Base-by-base conservation (phyloP, 306 rosid species). In the Datisca glomerata region DNA sequence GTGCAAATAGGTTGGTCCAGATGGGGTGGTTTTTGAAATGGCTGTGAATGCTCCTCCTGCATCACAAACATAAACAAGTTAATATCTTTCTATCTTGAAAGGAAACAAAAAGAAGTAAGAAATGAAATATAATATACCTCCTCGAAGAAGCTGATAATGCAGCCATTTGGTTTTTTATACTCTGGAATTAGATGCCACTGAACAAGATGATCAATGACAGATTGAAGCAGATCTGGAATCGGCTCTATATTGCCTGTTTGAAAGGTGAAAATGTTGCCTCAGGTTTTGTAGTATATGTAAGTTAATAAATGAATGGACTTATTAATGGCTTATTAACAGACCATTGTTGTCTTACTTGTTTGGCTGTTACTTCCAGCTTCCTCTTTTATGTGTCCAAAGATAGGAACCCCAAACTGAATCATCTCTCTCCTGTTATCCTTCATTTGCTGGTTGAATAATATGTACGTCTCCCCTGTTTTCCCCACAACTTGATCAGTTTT, bases 1-100 rank as follows among this genome's bases (percentile, higher is more conserved):
- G 86, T 75, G 42, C 86, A 66, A 50, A 86, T 61, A 15, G 96
- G 96, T 53, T 81, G 96, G 34, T 81, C 94, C 84, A 86, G 64
- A 66, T 86, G 96, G 3, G 96, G 96, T 41, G 96, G 96, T 66
- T 86, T 86, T 46, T 65, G 63, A 76, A 86, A 86, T 49, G 96
- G 96, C 68, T 86, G 96, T 41, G 96, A 81, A 59, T 72, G 65
- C 54, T 86, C 96, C 31, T 76, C 96, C 94, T 81, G 24, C 10
- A 0, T 24, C 47, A 21, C 3, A 55, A 52, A 55, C 44, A 43
- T 7, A 8, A 13, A 24, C 2, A 8, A 36, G 22, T 51, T 35
- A 45, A 21, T 8, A 41, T 4, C 13, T 18, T 21, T 38, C 35
- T 49, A 21, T 43, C 7, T 13, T 13, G 2, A 1, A 19, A 21